A percentile compares a stretch with the other conserved stretches of the same genome.
Evolutionary conservation across 371 early-diverging fungal species (phyloP).

Genomic region (Saksenaea vasiformis): DNA sequence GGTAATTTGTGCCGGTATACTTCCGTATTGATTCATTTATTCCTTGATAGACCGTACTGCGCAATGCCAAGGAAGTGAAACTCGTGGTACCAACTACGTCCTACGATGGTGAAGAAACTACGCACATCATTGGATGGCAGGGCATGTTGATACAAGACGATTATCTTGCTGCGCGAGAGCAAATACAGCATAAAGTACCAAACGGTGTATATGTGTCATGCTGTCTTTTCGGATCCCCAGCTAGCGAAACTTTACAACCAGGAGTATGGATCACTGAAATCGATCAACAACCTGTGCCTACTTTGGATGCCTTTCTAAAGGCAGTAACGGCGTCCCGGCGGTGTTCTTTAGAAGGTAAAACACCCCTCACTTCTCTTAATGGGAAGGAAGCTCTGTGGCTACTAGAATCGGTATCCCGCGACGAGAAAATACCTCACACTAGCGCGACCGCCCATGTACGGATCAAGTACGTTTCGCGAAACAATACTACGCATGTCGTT

Average conservation of each 20-base stretch:
- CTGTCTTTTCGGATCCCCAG: constrained; percentile 71
- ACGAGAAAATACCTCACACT: constrained; percentile 38
- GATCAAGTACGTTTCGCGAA: constrained; percentile 61
- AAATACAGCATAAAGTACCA: constrained; percentile 65
- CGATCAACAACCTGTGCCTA: constrained; percentile 41
- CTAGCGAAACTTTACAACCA: constrained; percentile 57
- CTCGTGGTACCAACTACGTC: constrained; percentile 58
- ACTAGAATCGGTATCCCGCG: constrained; percentile 35
- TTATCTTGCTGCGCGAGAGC: constrained; percentile 80
- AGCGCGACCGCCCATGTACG: constrained; percentile 55
- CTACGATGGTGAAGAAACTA: constrained; percentile 58
- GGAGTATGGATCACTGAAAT: constrained; percentile 73
- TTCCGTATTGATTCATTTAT: neutral
- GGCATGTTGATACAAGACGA: constrained; percentile 82
- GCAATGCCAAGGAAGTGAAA: constrained; percentile 52
- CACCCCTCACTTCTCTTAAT: neutral
- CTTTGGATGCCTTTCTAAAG: constrained; percentile 47
- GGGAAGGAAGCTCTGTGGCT: constrained; percentile 11
- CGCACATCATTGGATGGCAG: constrained; percentile 78
- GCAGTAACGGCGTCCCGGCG: constrained; percentile 28
- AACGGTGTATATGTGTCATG: constrained; percentile 75
- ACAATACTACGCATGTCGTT: constrained; percentile 51
- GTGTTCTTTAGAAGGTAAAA: neutral
- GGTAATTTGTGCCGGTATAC: constrained; percentile 22
- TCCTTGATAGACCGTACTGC: constrained; percentile 47